Evolutionary conservation across 2,329 filamentous ascomycete genomes (phyloP).

Genomic region (Chalara sp.): DNA sequence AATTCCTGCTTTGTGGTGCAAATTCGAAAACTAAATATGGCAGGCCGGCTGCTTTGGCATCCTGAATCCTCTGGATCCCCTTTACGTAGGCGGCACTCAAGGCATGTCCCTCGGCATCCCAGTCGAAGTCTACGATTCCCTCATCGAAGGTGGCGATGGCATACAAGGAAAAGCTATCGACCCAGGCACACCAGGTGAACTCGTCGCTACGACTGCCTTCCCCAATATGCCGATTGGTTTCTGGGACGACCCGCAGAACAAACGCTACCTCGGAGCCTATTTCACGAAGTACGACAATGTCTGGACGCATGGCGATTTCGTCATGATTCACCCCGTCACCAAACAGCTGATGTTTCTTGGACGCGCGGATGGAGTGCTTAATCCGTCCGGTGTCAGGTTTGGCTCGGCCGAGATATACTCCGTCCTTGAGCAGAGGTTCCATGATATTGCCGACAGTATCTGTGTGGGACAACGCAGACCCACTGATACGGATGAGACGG

Average conservation of each 20-base stretch:
- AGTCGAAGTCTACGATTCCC: conserved; percentile 55
- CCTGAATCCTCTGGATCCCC: conserved; percentile 62
- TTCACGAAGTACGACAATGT: conserved; percentile 59
- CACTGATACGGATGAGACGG: conserved; percentile 47
- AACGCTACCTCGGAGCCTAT: conserved; percentile 48
- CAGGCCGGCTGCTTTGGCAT: conserved; percentile 50
- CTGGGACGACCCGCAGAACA: conserved; percentile 42
- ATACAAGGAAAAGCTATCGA: conserved; percentile 35
- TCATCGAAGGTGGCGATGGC: conserved; percentile 39
- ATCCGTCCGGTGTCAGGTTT: conserved; percentile 73
- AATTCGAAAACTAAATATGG: neutral
- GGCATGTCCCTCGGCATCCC: conserved; percentile 45
- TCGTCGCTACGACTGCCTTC: conserved; percentile 64
- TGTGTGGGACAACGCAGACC: conserved; percentile 72
- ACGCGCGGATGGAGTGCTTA: conserved; percentile 71
- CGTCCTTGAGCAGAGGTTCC: conserved; percentile 62
- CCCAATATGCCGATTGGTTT: conserved; percentile 69
- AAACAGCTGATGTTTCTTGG: conserved; percentile 61
- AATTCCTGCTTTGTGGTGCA: neutral
- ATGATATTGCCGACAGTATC: conserved; percentile 61
- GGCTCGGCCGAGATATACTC: conserved; percentile 76
- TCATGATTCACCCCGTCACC: conserved; percentile 61
- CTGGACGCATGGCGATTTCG: conserved; percentile 82
- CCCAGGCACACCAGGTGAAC: conserved; percentile 63
- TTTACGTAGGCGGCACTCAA: conserved; percentile 53